These are phyloP conservation scores for Kodamaea sagamina DNA, from an alignment of 805 yeast species.

Conservation along the genomic window DNA sequence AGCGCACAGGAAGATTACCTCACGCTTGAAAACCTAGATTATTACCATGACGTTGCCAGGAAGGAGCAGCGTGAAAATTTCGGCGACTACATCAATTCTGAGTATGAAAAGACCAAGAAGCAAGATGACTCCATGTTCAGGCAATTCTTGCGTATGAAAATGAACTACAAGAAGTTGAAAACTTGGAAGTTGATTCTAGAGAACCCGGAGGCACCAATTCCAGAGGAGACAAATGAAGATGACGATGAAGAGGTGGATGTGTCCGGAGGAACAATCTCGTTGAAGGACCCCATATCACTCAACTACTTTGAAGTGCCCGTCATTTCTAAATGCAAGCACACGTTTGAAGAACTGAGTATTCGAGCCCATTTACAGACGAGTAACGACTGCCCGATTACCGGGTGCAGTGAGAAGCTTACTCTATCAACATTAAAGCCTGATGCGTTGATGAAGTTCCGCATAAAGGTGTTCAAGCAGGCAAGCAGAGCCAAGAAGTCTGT, in stretches of 20 bases:
- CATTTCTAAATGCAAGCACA: slow-evolving; percentile 63
- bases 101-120: slow-evolving; percentile 16
- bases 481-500: slow-evolving; percentile 13
- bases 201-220: slow-evolving; percentile 65
- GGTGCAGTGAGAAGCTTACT: slow-evolving; percentile 46
- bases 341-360: slow-evolving; percentile 55
- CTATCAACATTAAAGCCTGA: slow-evolving; percentile 46
- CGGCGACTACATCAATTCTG: slow-evolving; percentile 12
- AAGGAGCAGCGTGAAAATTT: slow-evolving; percentile 13
- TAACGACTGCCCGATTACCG: slow-evolving; percentile 58
- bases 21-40: slow-evolving; percentile 23
- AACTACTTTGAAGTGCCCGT: slow-evolving; percentile 55
- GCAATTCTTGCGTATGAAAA: slow-evolving; percentile 9
- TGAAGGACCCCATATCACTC: slow-evolving; percentile 67
- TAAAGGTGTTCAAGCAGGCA: slow-evolving; percentile 37
- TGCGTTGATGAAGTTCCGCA: slow-evolving; percentile 55
- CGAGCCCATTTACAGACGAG: slow-evolving; percentile 27
- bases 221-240: slow-evolving; percentile 27
- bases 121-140: slow-evolving; percentile 20
- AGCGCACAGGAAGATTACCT: slow-evolving; percentile 24
- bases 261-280: slow-evolving; percentile 69
- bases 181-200: slow-evolving; percentile 50
- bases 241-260: slow-evolving; percentile 65
- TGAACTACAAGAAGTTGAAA: slow-evolving; percentile 32
- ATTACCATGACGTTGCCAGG: slow-evolving; percentile 16